Conservation (phyloP, 108 stramenopile species). For the Asterionellopsis glacialis region DNA sequence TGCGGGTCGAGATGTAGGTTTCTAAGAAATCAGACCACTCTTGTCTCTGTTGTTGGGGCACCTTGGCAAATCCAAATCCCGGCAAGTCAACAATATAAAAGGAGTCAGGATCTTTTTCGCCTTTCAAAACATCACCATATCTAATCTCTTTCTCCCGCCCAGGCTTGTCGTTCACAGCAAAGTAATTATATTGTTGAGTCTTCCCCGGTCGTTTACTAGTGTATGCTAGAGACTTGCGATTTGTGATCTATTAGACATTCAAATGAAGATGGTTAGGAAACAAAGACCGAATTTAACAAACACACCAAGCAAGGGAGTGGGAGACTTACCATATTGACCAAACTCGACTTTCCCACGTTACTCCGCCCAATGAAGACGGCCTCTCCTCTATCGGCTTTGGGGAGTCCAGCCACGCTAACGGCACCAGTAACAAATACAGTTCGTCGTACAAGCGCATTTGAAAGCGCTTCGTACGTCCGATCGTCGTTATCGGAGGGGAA, state of each 20-base stretch:
- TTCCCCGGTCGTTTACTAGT: slow-evolving; percentile 94
- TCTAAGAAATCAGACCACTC: slow-evolving; percentile 83
- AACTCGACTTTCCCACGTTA: slow-evolving; percentile 90
- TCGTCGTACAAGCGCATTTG: slow-evolving; percentile 78
- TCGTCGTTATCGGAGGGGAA: slow-evolving; percentile 84
- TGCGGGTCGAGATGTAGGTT: slow-evolving; percentile 65
- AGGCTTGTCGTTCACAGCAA: slow-evolving; percentile 89
- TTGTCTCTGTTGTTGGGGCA: slow-evolving; percentile 67
- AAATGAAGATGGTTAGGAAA: not conserved
- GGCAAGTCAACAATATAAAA: slow-evolving; percentile 93
- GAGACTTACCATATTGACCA: slow-evolving; percentile 82
- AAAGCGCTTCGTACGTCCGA: slow-evolving; percentile 74
- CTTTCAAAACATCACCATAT: slow-evolving; percentile 73
- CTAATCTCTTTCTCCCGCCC: slow-evolving; percentile 77
- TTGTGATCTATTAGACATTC: slow-evolving; percentile 43
- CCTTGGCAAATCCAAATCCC: slow-evolving; percentile 95
- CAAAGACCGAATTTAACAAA: too few species aligned
- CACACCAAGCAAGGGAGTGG: too few species aligned
- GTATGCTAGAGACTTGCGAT: slow-evolving; percentile 89
- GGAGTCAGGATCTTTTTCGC: slow-evolving; percentile 74
- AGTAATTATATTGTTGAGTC: slow-evolving; percentile 95
- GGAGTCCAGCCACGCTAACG: slow-evolving; percentile 79
- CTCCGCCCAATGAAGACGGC: slow-evolving; percentile 88
- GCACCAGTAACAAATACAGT: slow-evolving; percentile 86
- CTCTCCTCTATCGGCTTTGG: slow-evolving; percentile 77